Percentiles rank a stretch among this genome's conserved stretches.
These are phyloP conservation scores for Bipolaris zeicola DNA, from an alignment of 2,329 filamentous ascomycete genomes.

Conservation along the genomic window DNA sequence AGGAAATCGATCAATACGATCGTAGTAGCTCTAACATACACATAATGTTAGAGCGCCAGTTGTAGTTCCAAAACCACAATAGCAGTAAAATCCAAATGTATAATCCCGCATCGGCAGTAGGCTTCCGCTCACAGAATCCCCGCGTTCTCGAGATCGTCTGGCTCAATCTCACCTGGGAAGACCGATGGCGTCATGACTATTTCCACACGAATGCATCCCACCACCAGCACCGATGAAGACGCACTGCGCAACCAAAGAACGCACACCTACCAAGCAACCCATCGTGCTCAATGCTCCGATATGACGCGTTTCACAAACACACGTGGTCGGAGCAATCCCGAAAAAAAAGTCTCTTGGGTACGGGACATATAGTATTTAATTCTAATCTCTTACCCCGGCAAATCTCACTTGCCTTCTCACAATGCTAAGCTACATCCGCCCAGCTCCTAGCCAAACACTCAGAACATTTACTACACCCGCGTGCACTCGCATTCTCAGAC, in stretches of 20 bases:
- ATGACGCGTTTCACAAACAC: constrained; percentile 15
- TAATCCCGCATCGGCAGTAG: not conserved
- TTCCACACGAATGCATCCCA: constrained; percentile 4
- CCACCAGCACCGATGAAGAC: constrained; percentile 2
- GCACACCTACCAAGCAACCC: not conserved
- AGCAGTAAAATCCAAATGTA: not conserved
- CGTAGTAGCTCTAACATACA: not conserved
- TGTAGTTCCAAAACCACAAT: not conserved
- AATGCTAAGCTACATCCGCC: constrained; percentile 24
- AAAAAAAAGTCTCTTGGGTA: not conserved
- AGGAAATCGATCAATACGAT: not conserved
- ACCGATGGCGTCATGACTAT: constrained; percentile 38
- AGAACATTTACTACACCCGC: constrained; percentile 25
- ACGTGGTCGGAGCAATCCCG: constrained; percentile 14
- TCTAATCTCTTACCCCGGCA: not conserved
- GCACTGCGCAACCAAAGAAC: not conserved
- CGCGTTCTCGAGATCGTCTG: constrained; percentile 15
- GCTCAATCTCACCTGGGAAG: constrained; percentile 7
- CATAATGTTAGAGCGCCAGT: too few species aligned
- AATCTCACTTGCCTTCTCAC: not conserved
- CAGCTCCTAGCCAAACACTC: constrained; percentile 21
- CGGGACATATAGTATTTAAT: constrained; percentile 4
- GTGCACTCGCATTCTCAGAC: constrained; percentile 15
- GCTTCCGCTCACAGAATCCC: constrained; percentile 1
- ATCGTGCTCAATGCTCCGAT: constrained; percentile 4